Conservation (phyloP, 2,329 filamentous ascomycete genomes). For the Botrytis hyacinthi region DNA sequence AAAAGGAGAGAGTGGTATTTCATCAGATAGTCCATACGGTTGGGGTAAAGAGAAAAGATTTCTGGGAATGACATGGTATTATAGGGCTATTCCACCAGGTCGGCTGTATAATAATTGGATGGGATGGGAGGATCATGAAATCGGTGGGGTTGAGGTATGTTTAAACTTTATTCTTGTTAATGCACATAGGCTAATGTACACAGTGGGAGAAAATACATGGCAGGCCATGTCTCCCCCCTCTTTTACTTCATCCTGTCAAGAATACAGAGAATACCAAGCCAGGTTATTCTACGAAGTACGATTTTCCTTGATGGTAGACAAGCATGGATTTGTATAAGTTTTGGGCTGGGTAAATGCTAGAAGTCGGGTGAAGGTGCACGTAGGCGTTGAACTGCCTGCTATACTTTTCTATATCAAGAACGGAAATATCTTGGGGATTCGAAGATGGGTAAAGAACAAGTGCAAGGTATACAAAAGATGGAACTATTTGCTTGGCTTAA, state of each 20-base stretch:
- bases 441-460: accelerated
- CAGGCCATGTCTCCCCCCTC: slow-evolving; percentile 56
- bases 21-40: slow-evolving; percentile 53
- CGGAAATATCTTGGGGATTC: neutral
- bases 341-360: neutral
- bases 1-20: slow-evolving; percentile 52
- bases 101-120: slow-evolving; percentile 63
- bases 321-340: neutral
- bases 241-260: slow-evolving; percentile 60
- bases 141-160: slow-evolving; percentile 48
- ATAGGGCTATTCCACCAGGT: slow-evolving; percentile 55
- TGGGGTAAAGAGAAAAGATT: slow-evolving; percentile 59
- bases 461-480: neutral
- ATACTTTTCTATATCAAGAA: neutral
- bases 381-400: neutral
- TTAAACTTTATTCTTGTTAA: neutral
- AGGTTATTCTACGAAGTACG: slow-evolving; percentile 2
- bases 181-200: neutral
- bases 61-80: slow-evolving; percentile 61
- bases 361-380: neutral
- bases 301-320: neutral
- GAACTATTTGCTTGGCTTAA: neutral
- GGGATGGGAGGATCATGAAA: slow-evolving; percentile 55
- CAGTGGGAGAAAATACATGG: slow-evolving; percentile 57
- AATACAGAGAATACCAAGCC: slow-evolving; percentile 46